Evolutionary conservation across 805 yeast genomes (phyloP), one percentile per base, ranked within the genome.

Genomic region (Spathaspora girioi): DNA sequence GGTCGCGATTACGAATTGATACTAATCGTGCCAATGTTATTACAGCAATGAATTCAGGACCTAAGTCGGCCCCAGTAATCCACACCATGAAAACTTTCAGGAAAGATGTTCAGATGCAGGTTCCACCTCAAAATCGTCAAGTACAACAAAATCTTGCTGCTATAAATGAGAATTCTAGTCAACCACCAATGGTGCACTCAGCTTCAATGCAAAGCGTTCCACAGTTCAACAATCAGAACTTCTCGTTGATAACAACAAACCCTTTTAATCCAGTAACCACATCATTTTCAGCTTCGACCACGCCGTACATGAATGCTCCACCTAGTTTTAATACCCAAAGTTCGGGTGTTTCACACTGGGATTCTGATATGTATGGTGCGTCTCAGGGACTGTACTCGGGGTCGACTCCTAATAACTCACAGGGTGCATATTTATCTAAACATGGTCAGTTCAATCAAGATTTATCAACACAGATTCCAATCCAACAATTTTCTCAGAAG

Each of bases 11-110:
- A 15, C 48, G 49, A 32, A 52, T 54, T 38, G 54, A 54, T 43
- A 35, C 43, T 11, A 18, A 43, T 2, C 50, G 48, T 38, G 57
- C 55, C 5, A 50, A 51, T 29, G 23, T 12, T 19, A 15, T 5
- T 23, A 15, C 27, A 14, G 48, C 27, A 14, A 19, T 17, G 14
- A 43, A 46, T 12, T 45, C 48, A 2, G 75, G 73, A 1, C 75
- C 74, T 3, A 52, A 56, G 35, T 66, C 69, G 17, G 73, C 73
- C 0, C 78, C 78, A 8, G 61, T 71, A 35, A 35, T 35, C 17
- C 14, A 35, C 40, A 63, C 51, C 62, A 69, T 54, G 67, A 76
- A 6, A 52, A 53, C 2, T 46, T 64, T 12, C 62, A 64, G 5
- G 18, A 35, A 35, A 35, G 40, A 35, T 35, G 3, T 35, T 6